Evolutionary conservation across 345 rosid genomes (phyloP), one percentile per base, ranked within the genome.

Genomic region (Populus euphratica): DNA sequence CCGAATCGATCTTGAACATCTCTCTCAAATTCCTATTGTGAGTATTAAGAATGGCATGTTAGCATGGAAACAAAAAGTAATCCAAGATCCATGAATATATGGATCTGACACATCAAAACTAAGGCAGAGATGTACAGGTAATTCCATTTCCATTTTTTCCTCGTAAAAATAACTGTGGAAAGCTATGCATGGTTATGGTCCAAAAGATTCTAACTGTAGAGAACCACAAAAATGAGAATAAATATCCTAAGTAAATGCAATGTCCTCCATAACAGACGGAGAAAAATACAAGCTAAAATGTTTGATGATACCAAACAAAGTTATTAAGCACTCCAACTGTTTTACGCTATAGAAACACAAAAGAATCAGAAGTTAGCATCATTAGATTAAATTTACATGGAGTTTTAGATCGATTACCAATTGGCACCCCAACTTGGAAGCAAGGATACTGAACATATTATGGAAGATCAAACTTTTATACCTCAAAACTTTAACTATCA

Each of bases 1-100:
- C 99, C 50, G 99, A 96, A 80, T 96, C 97, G 72, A 96, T 93
- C 87, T 96, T 96, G 91, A 96, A 96, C 98, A 96, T 90, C 86
- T 96, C 97, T 86, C 99, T 88, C 78, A 96, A 79, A 86, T 96
- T 92, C 93, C 98, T 96, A 76, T 65, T 85, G 71, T n/a, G 50
- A 82, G 56, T 17, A 79, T 68, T 69, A 74, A 54, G 64, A 78
- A 80, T 21, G 27, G 49, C 39, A 68, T 77, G 35, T 63, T 10
- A 77, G 69, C 50, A 82, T 63, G 70, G 71, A 69, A 61, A 63
- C 20, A 73, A 54, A 47, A 11, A 36, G 54, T 10, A 74, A 76
- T n/a, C n/a, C 56, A 71, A 73, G 67, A 71, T 68, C 73, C 69
- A 67, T 33, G 27, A 6, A 79, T 41, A 68, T 21, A 56, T 21